Percentiles rank a stretch among this genome's conserved stretches.
Conservation (phyloP, 441 rosid species). For the Raphanus hybrid region DNA sequence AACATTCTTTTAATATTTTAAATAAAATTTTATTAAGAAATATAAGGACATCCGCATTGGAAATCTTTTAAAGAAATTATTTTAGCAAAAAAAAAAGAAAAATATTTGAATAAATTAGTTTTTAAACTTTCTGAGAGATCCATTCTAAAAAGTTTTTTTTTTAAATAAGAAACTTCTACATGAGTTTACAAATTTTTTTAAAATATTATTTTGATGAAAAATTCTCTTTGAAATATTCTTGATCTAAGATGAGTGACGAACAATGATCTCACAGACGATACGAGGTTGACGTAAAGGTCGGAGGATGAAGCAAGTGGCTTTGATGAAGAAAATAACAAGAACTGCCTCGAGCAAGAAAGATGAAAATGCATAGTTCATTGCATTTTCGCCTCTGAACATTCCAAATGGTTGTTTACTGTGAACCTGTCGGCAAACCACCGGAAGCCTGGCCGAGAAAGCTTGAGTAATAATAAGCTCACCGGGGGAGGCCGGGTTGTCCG, state of each 20-base stretch:
- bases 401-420: slow-evolving; percentile 40
- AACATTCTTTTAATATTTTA: background rate
- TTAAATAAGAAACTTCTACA: background rate
- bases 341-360: slow-evolving; percentile 49
- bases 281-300: slow-evolving; percentile 75
- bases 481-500: slow-evolving; percentile 7
- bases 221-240: background rate
- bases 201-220: no score
- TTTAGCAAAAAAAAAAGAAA: background rate
- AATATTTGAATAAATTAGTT: background rate
- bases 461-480: slow-evolving; percentile 1
- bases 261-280: slow-evolving; percentile 69
- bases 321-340: slow-evolving; percentile 46
- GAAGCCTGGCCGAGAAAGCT: slow-evolving; percentile 22
- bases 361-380: slow-evolving; percentile 48
- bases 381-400: slow-evolving; percentile 53
- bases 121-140: background rate
- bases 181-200: no score
- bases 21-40: background rate
- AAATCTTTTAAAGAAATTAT: background rate
- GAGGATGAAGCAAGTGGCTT: slow-evolving; percentile 55
- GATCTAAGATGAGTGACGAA: slow-evolving; percentile 24
- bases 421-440: slow-evolving; percentile 44
- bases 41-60: background rate
- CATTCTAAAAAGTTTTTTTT: background rate